Percentiles rank a stretch among this genome's conserved stretches.
Evolutionary conservation across 2,329 filamentous ascomycete species (phyloP).

Genomic region (Mycosphaerella sp.): DNA sequence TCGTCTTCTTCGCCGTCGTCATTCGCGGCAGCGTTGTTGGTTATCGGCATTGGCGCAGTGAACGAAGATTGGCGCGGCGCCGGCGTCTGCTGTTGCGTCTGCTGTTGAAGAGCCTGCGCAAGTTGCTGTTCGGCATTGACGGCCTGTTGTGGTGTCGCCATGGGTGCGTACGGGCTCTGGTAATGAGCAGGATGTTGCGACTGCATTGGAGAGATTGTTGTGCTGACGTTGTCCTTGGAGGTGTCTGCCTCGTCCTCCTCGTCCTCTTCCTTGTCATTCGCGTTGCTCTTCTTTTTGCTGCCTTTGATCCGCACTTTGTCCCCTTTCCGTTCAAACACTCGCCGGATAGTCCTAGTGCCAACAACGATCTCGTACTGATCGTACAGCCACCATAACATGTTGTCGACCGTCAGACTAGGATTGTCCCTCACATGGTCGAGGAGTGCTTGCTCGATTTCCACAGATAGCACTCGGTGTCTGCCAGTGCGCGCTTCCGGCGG

Average conservation of each 20-base stretch:
- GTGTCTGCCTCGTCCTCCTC: slow-evolving; percentile 2
- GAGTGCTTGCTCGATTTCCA: slow-evolving; percentile 33
- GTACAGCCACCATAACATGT: slow-evolving; percentile 37
- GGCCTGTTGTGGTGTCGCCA: slow-evolving; percentile 21
- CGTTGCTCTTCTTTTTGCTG: slow-evolving; percentile 20
- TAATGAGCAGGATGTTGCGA: slow-evolving; percentile 21
- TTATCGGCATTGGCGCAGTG: slow-evolving; percentile 4
- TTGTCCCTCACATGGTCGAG: slow-evolving; percentile 33
- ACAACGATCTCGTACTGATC: slow-evolving; percentile 34
- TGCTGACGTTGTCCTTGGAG: slow-evolving; percentile 5
- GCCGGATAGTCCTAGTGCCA: slow-evolving; percentile 33
- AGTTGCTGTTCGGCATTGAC: slow-evolving; percentile 28
- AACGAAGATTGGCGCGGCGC: slow-evolving; percentile 18
- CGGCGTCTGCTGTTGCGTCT: slow-evolving; percentile 19
- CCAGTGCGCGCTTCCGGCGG: slow-evolving; percentile 34
- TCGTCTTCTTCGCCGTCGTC: slow-evolving; percentile 31
- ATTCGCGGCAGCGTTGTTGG: slow-evolving; percentile 8
- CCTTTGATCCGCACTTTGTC: slow-evolving; percentile 26
- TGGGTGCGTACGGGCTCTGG: slow-evolving; percentile 33
- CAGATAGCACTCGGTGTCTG: slow-evolving; percentile 31
- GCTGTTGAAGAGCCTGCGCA: slow-evolving; percentile 20
- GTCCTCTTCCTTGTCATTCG: slow-evolving; percentile 19
- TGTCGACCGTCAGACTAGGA: slow-evolving; percentile 34
- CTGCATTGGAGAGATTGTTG: slow-evolving; percentile 4
- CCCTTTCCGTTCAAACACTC: slow-evolving; percentile 35